Evolutionary conservation across 495 filamentous ascomycete genomes (phyloP), one percentile per base, ranked within the genome.

Genomic region (Aspergillus nidulans): DNA sequence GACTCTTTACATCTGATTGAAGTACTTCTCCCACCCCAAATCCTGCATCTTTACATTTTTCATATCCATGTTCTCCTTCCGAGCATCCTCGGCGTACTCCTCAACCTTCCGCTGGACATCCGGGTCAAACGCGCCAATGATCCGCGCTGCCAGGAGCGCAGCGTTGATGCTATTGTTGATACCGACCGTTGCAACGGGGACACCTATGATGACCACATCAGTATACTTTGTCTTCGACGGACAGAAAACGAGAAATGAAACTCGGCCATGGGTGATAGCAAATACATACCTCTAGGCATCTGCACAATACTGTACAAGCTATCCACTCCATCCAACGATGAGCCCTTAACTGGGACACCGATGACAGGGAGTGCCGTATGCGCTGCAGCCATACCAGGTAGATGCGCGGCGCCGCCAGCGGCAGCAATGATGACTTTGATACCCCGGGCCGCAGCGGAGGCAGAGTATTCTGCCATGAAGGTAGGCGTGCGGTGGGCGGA

Each of bases 121-220:
- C 7, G 76, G 77, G 61, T 92, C 82, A 50, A 79, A 81, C 19
- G 80, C 68, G 18, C 91, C 91, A 4, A 98, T 67, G 23, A 97
- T 95, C 39, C 92, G 77, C 23, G 86, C 81, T n/a, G 94, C 94
- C 21, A 95, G 71, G 49, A 97, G 80, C 28, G 90, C 95, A 2
- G 92, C 95, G 71, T 97, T 97, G 48, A 88, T 88, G 52, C 84
- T 87, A 73, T 98, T 97, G 70, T 95, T 91, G 70, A 97, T 95
- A 12, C 87, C 90, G 12, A 97, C 89, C 3, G 90, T 92, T 19
- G 90, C 90, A 49, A 91, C 88, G 30, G 92, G 92, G 47, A 91
- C 85, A 19, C 88, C 88, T 75, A 72, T 69, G 10, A 34, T 6
- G 16, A 18, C 23, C 2, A 5, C 10, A 7, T 38, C 30, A 40